phyloP scores from a whole-genome alignment of 2,329 filamentous ascomycete genomes.

The Chaetomium olivaceum region DNA sequence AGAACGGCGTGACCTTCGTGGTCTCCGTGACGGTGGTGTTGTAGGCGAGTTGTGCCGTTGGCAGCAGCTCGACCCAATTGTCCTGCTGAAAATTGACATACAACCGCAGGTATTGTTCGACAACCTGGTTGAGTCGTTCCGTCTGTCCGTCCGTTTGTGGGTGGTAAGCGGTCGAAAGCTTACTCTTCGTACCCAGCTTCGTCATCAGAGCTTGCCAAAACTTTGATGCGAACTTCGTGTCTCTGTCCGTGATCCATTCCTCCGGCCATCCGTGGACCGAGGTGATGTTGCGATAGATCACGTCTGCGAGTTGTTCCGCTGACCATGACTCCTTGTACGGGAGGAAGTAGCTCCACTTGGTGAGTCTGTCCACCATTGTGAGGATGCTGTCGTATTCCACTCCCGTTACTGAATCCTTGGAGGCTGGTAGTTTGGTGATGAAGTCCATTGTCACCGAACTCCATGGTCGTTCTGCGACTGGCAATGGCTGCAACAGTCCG shows the following conservation, averaged over 20 bases:
- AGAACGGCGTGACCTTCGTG: constrained; percentile 26
- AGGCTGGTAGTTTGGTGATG: background rate
- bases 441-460: background rate
- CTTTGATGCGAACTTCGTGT: background rate
- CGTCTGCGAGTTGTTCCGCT: background rate
- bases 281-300: background rate
- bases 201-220: background rate
- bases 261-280: background rate
- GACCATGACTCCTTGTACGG: background rate
- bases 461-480: background rate
- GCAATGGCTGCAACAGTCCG: background rate
- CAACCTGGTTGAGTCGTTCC: constrained; percentile 7
- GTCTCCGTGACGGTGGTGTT: constrained; percentile 16
- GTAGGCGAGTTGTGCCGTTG: background rate
- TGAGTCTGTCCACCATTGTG: background rate
- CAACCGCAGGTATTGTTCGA: constrained; percentile 23
- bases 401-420: background rate
- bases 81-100: constrained; percentile 17
- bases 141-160: constrained; percentile 17
- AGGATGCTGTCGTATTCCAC: background rate
- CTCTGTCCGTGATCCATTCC: background rate
- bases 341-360: background rate
- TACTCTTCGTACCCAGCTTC: constrained; percentile 12
- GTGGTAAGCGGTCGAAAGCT: constrained; percentile 20
- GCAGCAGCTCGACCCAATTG: constrained; percentile 20